A percentile compares a stretch with the other conserved stretches of the same genome.
phyloP scores from a whole-genome alignment of 2,329 filamentous ascomycete genomes.

The Sarocladium kiliense region DNA sequence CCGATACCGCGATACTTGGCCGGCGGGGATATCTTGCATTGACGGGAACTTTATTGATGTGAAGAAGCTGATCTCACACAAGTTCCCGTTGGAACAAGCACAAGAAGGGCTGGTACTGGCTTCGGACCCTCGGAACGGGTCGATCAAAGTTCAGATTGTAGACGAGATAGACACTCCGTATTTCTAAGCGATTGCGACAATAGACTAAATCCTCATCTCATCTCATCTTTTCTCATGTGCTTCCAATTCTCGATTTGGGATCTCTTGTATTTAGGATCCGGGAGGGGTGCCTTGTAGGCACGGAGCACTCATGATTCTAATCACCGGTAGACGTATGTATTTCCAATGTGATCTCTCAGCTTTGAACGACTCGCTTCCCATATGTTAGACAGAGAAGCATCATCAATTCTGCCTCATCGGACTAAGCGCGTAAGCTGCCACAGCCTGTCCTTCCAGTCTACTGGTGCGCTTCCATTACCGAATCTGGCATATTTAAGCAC shows the following conservation, averaged over 20 bases:
- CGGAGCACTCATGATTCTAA: no score
- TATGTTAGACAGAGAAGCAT: no score
- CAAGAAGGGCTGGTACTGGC: conserved; percentile 35
- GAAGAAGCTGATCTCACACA: conserved; percentile 55
- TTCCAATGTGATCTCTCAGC: no score
- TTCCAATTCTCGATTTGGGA: no score
- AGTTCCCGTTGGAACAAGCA: conserved; percentile 56
- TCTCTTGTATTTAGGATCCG: no score
- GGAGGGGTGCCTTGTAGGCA: no score
- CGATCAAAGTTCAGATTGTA: conserved; percentile 30
- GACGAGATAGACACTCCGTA: conserved; percentile 12
- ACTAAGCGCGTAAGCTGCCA: no score
- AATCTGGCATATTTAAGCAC: neutral
- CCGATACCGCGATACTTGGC: conserved; percentile 66
- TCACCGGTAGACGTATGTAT: no score
- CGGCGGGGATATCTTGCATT: conserved; percentile 56
- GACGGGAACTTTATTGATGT: conserved; percentile 55
- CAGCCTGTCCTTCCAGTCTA: neutral
- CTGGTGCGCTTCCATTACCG: neutral
- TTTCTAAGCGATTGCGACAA: neutral
- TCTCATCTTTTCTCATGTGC: no score
- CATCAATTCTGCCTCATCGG: no score
- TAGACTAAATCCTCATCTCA: neutral
- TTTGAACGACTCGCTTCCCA: no score
- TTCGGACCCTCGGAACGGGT: conserved; percentile 27